Conservation (phyloP, 805 yeast genomes). For the Suhomyces xylopsoci region DNA sequence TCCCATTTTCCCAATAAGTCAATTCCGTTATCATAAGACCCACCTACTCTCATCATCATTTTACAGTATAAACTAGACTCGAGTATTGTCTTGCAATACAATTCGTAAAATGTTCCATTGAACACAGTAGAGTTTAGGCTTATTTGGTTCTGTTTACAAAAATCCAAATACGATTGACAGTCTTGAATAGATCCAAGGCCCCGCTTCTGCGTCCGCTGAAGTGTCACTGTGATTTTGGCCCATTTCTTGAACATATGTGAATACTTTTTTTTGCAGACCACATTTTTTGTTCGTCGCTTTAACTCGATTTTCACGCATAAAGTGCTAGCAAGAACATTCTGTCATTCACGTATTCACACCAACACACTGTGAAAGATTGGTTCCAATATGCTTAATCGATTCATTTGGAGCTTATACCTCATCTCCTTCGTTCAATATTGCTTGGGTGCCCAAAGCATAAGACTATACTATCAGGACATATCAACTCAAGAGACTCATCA, state of each 20-base stretch:
- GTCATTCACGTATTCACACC: background rate
- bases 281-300: background rate
- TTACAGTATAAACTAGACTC: slow-evolving; percentile 35
- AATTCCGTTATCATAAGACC: slow-evolving; percentile 55
- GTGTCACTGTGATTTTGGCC: background rate
- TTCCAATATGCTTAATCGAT: background rate
- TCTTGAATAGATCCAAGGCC: slow-evolving; percentile 15
- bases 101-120: slow-evolving; percentile 55
- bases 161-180: slow-evolving; percentile 26
- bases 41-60: slow-evolving; percentile 47
- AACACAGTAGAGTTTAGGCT: slow-evolving; percentile 41
- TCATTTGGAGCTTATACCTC: background rate
- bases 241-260: background rate
- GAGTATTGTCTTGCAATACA: slow-evolving; percentile 39
- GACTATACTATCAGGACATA: background rate
- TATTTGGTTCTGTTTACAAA: slow-evolving; percentile 22
- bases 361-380: background rate
- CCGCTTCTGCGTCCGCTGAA: background rate
- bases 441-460: background rate
- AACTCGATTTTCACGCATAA: background rate
- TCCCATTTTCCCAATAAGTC: slow-evolving; percentile 57
- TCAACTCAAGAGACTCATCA: background rate
- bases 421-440: background rate
- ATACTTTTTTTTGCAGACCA: background rate
- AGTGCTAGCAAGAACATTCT: background rate